Base-by-base conservation (phyloP, 2,329 filamentous ascomycete genomes). In the Cladosporium sp. region DNA sequence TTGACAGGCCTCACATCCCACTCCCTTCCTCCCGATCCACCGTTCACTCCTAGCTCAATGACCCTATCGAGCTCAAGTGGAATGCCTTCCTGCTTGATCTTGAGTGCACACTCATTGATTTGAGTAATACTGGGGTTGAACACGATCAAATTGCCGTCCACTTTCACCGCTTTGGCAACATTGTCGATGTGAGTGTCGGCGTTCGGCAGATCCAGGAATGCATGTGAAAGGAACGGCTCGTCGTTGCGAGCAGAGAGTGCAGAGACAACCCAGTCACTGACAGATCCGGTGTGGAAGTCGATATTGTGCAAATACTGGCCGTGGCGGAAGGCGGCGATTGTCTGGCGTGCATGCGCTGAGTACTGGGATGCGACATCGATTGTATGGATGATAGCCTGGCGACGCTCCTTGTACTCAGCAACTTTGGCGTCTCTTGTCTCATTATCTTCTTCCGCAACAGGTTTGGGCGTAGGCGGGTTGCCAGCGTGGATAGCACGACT, bases 71-170 rank as follows among this genome's bases (percentile, higher is more conserved):
- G 77, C 30, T 83, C 76, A 55, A 88, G 81, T 0, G 86, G 86
- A 63, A 92, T 79, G 2, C 77, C 78, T 14, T 85, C 79, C 32
- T 83, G 78, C 66, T 83, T 84, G 36, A 88, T 84, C 47, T 80
- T 76, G 55, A 84, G 78, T 32, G 89, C 80, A 66, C 89, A 90
- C 5, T 88, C 84, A 49, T 84, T 87, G 65, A 94, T 90, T 76
- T 94, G 92, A 11, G 91, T 93, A 66, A 95, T 87, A 71, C 88
- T 92, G 0, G 92, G 92, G 69, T 87, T 88, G 79, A 93, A 95
- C 1, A 92, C 83, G 15, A 90, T 81, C 36, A 94, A 80, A 10
- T 86, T 80, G 0, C 88, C 91, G 72, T 90, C 86, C 1, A 85
- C 82, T 47, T 85, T 85, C 63, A 95, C 78, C 15, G 88, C 86